Base-by-base conservation (phyloP, 257 asterid genomes). In the Anisodus acutangulus region DNA sequence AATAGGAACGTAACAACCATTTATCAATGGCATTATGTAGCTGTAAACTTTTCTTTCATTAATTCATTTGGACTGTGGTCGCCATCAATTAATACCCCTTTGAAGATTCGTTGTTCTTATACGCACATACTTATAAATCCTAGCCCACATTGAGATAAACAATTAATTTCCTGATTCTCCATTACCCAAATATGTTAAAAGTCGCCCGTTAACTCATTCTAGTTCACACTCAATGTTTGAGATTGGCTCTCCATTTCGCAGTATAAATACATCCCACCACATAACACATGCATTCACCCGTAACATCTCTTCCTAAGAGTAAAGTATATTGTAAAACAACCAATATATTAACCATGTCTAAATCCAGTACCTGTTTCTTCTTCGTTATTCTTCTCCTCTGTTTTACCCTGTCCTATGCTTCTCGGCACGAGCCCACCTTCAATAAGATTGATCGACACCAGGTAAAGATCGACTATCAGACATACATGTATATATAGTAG, bases 311-410 rank as follows among this genome's bases (percentile, higher is more conserved):
- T 55, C 10, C 54, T 49, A 49, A 2, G 4, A 4, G n/a, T 55
- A 11, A 13, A 54, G 12, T 67, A 4, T 68, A 51, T 31, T 49
- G 74, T 17, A 10, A 19, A 11, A 31, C 45, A 35, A 9, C 15
- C 10, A 19, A 3, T 9, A 51, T 11, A 5, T 26, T 82, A 5
- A 89, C 3, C 31, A 92, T 93, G 95, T 66, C 97, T 64, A 91
- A 85, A 79, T 64, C 88, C 81, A 83, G 86, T 22, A 66, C 92
- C 62, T 47, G 60, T 6, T 16, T 90, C 58, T 83, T 90, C 85
- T 51, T 90, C 9, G 15, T 88, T 43, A 85, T 91, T 9, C 81
- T 91, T 78, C 90, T 93, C 88, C 86, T 88, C 86, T 85, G 82
- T 85, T 79, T 83, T 89, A 66, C 95, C 8, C 84, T 87, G 0